A percentile compares a stretch with the other conserved stretches of the same genome.
These are phyloP conservation scores for Suillus hirtellus DNA, from an alignment of 768 basidiomycete genomes.

Conservation along the genomic window DNA sequence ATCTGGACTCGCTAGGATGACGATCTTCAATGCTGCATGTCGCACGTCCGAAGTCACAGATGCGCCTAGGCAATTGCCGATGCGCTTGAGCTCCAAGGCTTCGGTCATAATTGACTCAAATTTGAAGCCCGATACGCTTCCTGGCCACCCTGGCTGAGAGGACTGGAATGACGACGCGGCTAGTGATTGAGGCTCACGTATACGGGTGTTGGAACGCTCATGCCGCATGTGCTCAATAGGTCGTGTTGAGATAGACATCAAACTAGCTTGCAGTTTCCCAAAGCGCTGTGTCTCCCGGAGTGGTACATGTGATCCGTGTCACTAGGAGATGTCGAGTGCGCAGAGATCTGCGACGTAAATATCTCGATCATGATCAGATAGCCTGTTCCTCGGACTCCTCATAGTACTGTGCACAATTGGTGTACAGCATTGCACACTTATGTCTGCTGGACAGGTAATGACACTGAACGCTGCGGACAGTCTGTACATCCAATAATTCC, in stretches of 20 bases:
- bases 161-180: not conserved
- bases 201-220: constrained; percentile 1
- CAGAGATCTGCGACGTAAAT: not conserved
- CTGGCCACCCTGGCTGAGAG: not conserved
- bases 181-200: not conserved
- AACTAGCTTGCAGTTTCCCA: not conserved
- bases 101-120: not conserved
- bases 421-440: not conserved
- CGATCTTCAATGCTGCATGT: not conserved
- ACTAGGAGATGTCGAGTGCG: not conserved
- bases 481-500: not conserved
- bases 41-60: not conserved
- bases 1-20: not conserved
- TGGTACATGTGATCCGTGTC: not conserved
- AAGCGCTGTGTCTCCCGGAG: not conserved
- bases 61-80: not conserved
- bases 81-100: too few relatives aligned
- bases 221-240: constrained; percentile 4
- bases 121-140: constrained; percentile 4
- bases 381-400: not conserved
- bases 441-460: not conserved
- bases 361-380: not conserved
- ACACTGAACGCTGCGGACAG: not conserved
- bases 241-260: not conserved
- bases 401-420: not conserved